Evolutionary conservation across 768 basidiomycete genomes (phyloP).

Genomic region (Boletus speciosus): DNA sequence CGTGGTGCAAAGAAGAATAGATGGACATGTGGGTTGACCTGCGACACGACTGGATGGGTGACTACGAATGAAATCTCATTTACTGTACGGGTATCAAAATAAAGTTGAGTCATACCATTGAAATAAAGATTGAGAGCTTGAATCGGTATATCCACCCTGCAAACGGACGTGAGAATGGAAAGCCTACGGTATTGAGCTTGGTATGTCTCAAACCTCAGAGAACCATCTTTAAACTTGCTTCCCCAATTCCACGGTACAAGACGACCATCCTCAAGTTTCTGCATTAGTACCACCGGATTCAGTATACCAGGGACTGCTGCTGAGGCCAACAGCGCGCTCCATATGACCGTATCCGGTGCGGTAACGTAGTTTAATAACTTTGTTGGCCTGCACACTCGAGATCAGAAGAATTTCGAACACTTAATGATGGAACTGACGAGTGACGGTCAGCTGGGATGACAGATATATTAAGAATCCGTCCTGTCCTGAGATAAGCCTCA

Average conservation of each 20-base stretch:
- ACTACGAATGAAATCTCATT: slow-evolving; percentile 41
- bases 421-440: slow-evolving; percentile 48
- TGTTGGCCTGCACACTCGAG: slow-evolving; percentile 60
- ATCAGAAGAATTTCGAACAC: slow-evolving; percentile 5
- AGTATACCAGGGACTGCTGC: slow-evolving; percentile 95
- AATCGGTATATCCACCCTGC: slow-evolving; percentile 90
- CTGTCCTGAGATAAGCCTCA: slow-evolving; percentile 91
- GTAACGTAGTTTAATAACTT: slow-evolving; percentile 95
- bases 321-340: slow-evolving; percentile 79
- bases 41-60: slow-evolving; percentile 89
- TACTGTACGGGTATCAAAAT: neutral
- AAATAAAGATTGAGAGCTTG: slow-evolving; percentile 87
- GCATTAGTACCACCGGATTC: slow-evolving; percentile 94
- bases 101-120: slow-evolving; percentile 49
- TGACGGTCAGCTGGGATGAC: slow-evolving; percentile 89
- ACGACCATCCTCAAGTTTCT: slow-evolving; percentile 76
- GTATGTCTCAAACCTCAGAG: slow-evolving; percentile 54
- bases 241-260: slow-evolving; percentile 94
- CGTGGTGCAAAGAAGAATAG: slow-evolving; percentile 92
- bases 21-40: slow-evolving; percentile 90
- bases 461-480: slow-evolving; percentile 89
- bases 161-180: neutral
- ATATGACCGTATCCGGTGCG: slow-evolving; percentile 87
- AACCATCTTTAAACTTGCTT: slow-evolving; percentile 90
- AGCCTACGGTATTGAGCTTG: neutral